Base-by-base conservation (phyloP, 1,284 basidiomycete species). In the Apiotrichum sp. region DNA sequence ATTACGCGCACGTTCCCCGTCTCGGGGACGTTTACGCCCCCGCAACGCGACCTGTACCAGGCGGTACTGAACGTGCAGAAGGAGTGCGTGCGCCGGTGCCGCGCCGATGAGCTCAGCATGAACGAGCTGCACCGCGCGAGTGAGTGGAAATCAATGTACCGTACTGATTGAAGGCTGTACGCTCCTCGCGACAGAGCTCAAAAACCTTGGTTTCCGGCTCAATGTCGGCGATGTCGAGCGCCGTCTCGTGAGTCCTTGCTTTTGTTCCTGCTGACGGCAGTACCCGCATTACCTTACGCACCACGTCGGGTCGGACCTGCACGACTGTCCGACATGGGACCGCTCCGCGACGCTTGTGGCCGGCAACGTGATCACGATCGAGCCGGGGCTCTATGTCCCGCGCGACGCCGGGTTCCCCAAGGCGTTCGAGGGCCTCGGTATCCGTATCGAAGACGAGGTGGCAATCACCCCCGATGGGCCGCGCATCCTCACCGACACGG, bases 1-100 rank as follows among this genome's bases (percentile, higher is more conserved):
- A 97, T 98, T 65, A 97, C 93, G 6, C 87, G 95, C 42, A 93
- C 93, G 13, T 97, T 86, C 72, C 95, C 96, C 1, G 86, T 83
- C 13, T 85, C 84, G 4, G 92, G 92, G 1, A 79, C 69, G 31
- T 98, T 98, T 74, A 86, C 85, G 1, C 67, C 80, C 0, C 80
- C 93, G 1, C 96, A 99, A 71, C 80, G 81, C 32, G 92, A 93
- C 55, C 82, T 99, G 10, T 99, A 99, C 76, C 79, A 84, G 46
- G 82, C 81, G 0, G 79, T 83, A 1, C 67, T 83, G 47, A 75
- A 73, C 45, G 79, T 78, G 16, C 77, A 81, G 55, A 80, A 82
- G 61, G 68, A 71, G 40, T 79, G 79, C 57, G 77, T 80, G 22
- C 62, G 67, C 55, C 53, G 70, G 36, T 78, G 77, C 56, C 70